Evolutionary conservation across 768 basidiomycete species (phyloP), one percentile per base, ranked within the genome.

Genomic region (Hebeloma cylindrosporum): DNA sequence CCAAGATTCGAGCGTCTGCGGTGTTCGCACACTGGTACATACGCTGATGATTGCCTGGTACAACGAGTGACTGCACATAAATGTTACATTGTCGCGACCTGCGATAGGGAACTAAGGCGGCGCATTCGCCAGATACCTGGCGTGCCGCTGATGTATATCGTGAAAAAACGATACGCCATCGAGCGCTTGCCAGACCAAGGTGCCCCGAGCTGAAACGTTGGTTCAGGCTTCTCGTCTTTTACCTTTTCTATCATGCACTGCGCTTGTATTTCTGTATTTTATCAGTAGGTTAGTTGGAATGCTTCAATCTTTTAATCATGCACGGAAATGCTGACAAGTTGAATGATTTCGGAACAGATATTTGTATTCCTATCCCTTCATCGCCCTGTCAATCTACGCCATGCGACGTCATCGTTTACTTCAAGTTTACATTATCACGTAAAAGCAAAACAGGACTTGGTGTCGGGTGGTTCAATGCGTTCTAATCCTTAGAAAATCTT

Each of bases 11-110:
- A 99, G 61, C 85, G 95, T 32, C 75, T 99, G 34, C 79, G 77
- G 33, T 99, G 96, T 66, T 83, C 88, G 27, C 96, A 99, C 65
- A 74, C 81, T 3, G 96, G 96, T 16, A 96, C 93, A n/a, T 99
- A 99, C 60, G 96, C 96, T 14, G 96, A 99, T 63, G 96, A 99
- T 72, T 99, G 96, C 63, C 79, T 99, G 16, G 89, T 99, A 13
- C 91, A 98, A 61, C 86, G 96, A 23, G 93, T 97, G 7, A 91
- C 89, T 2, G 81, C 93, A 6, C 92, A 94, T 70, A 89, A 91
- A 62, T 97, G 94, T 66, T 98, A 90, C 66, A 85, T 99, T 52
- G 94, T 99, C 31, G 96, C 96, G 4, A 97, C 96, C 17, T 98
- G 95, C 60, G 96, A 99, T 76, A 77, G 94, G 47, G 94, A 97